phyloP scores from a whole-genome alignment of 2,329 filamentous ascomycete genomes.

The Colletotrichum tabaci region DNA sequence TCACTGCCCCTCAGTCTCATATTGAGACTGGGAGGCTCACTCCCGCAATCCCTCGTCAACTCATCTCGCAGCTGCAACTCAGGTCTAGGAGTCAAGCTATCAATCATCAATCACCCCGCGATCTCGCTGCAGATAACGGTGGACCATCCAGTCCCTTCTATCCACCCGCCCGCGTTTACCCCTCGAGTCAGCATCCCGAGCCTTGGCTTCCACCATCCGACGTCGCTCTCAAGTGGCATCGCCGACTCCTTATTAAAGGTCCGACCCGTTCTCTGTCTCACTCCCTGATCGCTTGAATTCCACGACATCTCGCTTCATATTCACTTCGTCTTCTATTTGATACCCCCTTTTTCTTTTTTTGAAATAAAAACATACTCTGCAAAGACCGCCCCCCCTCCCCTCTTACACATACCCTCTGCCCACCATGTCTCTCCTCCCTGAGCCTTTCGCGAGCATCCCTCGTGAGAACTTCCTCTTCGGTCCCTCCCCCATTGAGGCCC shows the following conservation, averaged over 20 bases:
- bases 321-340: conserved; percentile 4
- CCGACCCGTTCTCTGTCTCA: not conserved
- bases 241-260: conserved; percentile 31
- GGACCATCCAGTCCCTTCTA: conserved; percentile 19
- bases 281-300: not conserved
- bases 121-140: conserved; percentile 38
- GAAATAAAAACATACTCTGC: not conserved
- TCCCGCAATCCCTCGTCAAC: not conserved
- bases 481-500: conserved; percentile 77
- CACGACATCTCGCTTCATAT: not conserved
- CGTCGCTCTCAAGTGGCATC: conserved; percentile 30
- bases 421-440: conserved; percentile 61
- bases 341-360: conserved; percentile 2
- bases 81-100: not conserved
- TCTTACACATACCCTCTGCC: not conserved
- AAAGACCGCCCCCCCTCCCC: not conserved
- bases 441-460: conserved; percentile 75
- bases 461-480: conserved; percentile 75
- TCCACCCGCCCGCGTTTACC: conserved; percentile 35
- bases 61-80: not conserved
- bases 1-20: not conserved
- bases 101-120: conserved; percentile 17
- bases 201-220: conserved; percentile 35
- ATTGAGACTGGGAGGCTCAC: not conserved
- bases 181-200: conserved; percentile 32